Base-by-base conservation (phyloP, 2,329 filamentous ascomycete genomes). In the Fusarium nelsonii region DNA sequence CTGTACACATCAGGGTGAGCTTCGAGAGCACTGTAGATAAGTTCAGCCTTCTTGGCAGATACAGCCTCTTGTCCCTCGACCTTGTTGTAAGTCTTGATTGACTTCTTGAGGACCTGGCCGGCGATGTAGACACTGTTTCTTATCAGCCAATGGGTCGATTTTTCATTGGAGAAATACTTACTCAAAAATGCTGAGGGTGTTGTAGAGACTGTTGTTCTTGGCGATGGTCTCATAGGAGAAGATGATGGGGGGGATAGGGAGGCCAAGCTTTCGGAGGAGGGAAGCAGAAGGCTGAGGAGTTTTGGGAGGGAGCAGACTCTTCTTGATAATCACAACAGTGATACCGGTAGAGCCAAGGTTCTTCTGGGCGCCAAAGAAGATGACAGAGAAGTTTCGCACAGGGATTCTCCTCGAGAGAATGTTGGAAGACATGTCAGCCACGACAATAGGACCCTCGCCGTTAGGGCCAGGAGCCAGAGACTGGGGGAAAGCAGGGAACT, bases 321-420 rank as follows among this genome's bases (percentile, higher is more conserved):
- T 97, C 77, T 91, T 91, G 75, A 98, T 85, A 49, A 97, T 90
- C 15, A 92, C 91, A 30, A 97, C 92, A 8, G 95, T 96, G 63
- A 98, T 87, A 62, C 95, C 95, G 2, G 95, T 90, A 4, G 88
- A 88, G 30, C 94, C 95, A 12, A 97, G 86, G 81, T 98, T 97
- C 87, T 98, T 97, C 78, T 97, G 95, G 0, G 94, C 94, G 46
- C 94, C 94, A 66, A 94, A 97, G 82, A 97, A 97, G 76, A 98
- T 91, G 71, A 91, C 84, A 1, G 90, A 91, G 80, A 91, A 97
- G 76, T 96, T 94, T 71, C 84, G 84, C 48, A 97, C 87, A 34
- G 94, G 90, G 26, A 97, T 87, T 66, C 85, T 87, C 43, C 93
- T 85, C 46, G 92, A 93, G 52, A 98, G 88, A 77, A 98, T 97